Evolutionary conservation across 345 rosid species (phyloP), one percentile per base, ranked within the genome.

Genomic region (Eutrema yunnanense): DNA sequence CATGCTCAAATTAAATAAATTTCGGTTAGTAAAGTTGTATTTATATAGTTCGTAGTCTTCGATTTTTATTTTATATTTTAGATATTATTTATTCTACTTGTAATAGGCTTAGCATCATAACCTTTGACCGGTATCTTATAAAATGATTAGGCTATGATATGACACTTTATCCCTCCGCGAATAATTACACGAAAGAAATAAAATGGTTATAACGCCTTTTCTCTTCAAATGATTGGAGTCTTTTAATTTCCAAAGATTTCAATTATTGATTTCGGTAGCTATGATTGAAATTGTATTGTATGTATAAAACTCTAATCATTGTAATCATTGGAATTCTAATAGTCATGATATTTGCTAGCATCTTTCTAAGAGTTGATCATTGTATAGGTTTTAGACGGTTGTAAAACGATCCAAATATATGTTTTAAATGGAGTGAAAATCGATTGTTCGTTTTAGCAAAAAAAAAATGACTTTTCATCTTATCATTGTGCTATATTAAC

Each of bases 101-200:
- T 47, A 6, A n/a, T 48, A 40, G 37, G 53, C 60, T 65, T 67
- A 43, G 56, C 68, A 48, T 55, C 51, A 69, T 47, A 46, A 63
- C 34, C 22, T 76, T 76, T 63, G 80, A 76, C 80, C 71, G 6
- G 67, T 62, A 63, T 76, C 80, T 32, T 63, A 19, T 55, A 34
- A 40, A 41, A 71, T 71, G 72, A 71, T 65, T 77, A 71, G 62
- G 29, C 27, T 62, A 29, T 53, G 74, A 71, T 50, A 49, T 70
- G 67, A 64, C 76, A 77, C 46, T 73, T 36, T 37, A 60, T 70
- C 79, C 54, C 47, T 47, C 19, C 16, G 12, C 12, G 53, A 27
- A 64, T 71, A 26, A 64, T 63, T 49, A 59, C 52, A 43, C 29
- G 16, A 64, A 41, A 57, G 0, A 19, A 32, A 57, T 8, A 4